phyloP scores from a whole-genome alignment of 176 grass and related monocot genomes.

The Paspalum vaginatum region DNA sequence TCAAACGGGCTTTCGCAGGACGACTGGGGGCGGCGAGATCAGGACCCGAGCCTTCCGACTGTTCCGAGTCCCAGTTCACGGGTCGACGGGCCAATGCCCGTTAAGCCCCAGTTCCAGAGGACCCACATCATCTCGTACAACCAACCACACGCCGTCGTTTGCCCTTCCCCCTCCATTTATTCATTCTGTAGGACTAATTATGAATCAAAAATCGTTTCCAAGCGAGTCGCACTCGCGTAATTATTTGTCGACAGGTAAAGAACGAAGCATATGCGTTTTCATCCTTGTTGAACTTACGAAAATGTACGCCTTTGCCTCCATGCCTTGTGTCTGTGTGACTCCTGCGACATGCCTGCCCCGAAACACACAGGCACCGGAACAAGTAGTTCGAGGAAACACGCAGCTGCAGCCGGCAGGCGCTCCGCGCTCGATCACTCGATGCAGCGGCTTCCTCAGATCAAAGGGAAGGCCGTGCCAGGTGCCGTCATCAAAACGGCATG shows the following conservation, averaged over 20 bases:
- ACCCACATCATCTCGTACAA: neutral
- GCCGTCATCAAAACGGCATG: constrained; percentile 13
- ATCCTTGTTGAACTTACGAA: too few relatives aligned
- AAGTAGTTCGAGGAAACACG: neutral
- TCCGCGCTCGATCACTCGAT: neutral
- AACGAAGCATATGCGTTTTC: too few relatives aligned
- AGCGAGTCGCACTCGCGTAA: too few relatives aligned
- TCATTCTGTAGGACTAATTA: too few relatives aligned
- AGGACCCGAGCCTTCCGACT: constrained; percentile 17
- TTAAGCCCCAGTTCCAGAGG: neutral
- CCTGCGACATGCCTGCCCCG: too few relatives aligned
- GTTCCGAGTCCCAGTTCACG: neutral
- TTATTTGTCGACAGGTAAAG: too few relatives aligned
- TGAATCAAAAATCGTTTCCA: too few relatives aligned
- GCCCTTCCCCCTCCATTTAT: too few relatives aligned
- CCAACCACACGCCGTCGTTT: too few relatives aligned
- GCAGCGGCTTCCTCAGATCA: neutral
- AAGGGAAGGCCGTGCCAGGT: neutral
- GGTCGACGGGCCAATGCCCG: neutral
- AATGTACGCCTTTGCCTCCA: too few relatives aligned
- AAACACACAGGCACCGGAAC: neutral
- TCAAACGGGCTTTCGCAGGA: neutral
- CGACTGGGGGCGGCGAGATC: constrained; percentile 28
- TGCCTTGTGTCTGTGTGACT: too few relatives aligned
- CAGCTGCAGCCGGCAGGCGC: neutral